Evolutionary conservation across 179 eudicot species (phyloP), one percentile per base, ranked within the genome.

Genomic region (Nepenthes alata): DNA sequence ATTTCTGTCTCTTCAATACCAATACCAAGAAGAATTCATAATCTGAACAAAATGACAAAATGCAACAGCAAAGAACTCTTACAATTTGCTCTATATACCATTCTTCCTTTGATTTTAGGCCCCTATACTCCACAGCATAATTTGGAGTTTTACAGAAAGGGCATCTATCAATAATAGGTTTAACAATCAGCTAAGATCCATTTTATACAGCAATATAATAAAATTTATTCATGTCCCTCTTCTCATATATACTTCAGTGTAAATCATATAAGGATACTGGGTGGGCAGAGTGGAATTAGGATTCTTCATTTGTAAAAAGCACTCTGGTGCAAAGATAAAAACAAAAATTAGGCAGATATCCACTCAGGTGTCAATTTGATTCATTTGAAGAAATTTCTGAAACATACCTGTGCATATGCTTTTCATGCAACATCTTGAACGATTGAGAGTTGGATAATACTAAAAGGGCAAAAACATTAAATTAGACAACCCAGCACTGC

Each of bases 251-350:
- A 55, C 37, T 34, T 10, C 5, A 5, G 35, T 55, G 34, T 55
- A 63, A 55, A 15, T 61, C 37, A 58, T 12, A 64, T 47, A 71
- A 90, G 96, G 95, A 94, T 94, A 91, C 99, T 85, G 97, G 36
- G 99, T 90, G 9, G 99, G 99, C 59, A 89, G 87, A 50, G 95
- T 81, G 11, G 99, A 94, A 72, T 85, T 77, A 16, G 99, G 97
- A 62, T 89, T 81, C 88, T 91, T 94, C 99, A 94, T 94, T 86
- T 94, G 99, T 78, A 94, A 71, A 67, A 94, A 94, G 75, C 99
- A 94, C 77, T 94, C 99, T 94, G 81, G 37, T 54, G 63, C 68
- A 75, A 38, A 66, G 57, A 65, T 12, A 55, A 80, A 64, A 9
- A 64, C 16, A 11, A 11, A 53, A 39, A 56, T 0, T 37, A 60